phyloP scores from a whole-genome alignment of 2,329 filamentous ascomycete species.

The Nothopassalora personata region DNA sequence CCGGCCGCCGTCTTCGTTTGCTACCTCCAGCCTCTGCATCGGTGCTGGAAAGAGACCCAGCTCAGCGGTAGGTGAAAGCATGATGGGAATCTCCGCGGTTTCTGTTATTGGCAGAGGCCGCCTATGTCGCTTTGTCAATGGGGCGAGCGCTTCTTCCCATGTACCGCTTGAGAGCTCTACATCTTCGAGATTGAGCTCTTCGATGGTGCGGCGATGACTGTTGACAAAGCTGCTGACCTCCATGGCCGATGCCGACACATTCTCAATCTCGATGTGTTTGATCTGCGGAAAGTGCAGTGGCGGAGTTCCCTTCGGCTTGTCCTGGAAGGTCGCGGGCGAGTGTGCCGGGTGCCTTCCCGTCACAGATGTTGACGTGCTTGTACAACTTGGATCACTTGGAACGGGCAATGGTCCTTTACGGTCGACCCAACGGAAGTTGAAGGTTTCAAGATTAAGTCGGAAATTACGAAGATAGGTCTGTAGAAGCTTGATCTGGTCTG shows the following conservation, averaged over 20 bases:
- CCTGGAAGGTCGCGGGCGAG: conserved; percentile 12
- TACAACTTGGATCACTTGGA: conserved; percentile 50
- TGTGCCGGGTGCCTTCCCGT: conserved; percentile 13
- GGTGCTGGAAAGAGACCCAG: conserved; percentile 10
- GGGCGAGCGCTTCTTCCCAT: conserved; percentile 79
- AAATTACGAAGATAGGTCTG: conserved; percentile 74
- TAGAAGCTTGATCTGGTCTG: conserved; percentile 61
- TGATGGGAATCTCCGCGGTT: conserved; percentile 30
- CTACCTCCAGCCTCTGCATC: conserved; percentile 18
- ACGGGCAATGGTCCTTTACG: conserved; percentile 68
- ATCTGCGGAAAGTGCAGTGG: conserved; percentile 63
- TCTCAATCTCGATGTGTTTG: conserved; percentile 64
- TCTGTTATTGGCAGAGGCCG: conserved; percentile 7
- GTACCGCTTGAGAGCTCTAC: conserved; percentile 64
- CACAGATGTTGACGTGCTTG: not conserved
- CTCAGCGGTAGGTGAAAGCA: conserved; percentile 27
- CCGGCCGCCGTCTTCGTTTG: conserved; percentile 8
- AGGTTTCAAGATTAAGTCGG: conserved; percentile 41
- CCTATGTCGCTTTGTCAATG: conserved; percentile 46
- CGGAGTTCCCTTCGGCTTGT: not conserved
- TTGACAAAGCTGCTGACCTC: conserved; percentile 67
- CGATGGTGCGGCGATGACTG: conserved; percentile 61
- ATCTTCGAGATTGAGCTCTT: conserved; percentile 75
- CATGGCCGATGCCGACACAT: conserved; percentile 63
- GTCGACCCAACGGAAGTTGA: conserved; percentile 74